These are phyloP conservation scores for Hyaloscypha variabilis DNA, from an alignment of 495 filamentous ascomycete species.

Conservation along the genomic window DNA sequence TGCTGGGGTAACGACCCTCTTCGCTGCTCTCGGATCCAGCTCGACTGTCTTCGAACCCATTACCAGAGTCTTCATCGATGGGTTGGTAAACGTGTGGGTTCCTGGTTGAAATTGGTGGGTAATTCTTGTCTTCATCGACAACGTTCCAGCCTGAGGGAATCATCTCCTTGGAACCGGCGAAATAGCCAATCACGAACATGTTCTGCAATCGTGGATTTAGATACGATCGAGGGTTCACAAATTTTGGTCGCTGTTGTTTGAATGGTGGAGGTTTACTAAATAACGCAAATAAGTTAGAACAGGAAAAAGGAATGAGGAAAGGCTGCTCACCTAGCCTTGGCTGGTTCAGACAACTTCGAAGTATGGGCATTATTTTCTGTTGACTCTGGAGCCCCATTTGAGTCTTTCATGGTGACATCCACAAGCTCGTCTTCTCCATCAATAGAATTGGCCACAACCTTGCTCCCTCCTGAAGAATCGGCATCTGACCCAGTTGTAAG, in stretches of 20 bases:
- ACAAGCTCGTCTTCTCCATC: conserved; percentile 91
- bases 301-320: neutral
- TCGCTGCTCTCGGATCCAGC: conserved; percentile 35
- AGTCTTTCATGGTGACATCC: conserved; percentile 81
- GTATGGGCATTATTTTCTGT: neutral
- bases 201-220: conserved; percentile 57
- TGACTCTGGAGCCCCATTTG: neutral
- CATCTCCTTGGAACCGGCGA: conserved; percentile 50
- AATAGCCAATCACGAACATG: conserved; percentile 71
- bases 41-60: conserved; percentile 33
- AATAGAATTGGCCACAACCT: conserved; percentile 73
- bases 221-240: conserved; percentile 21
- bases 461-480: conserved; percentile 67
- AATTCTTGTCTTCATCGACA: conserved; percentile 56
- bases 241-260: conserved; percentile 27
- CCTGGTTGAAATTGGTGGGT: conserved; percentile 60
- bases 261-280: conserved; percentile 14
- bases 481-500: conserved; percentile 74
- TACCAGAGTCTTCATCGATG: conserved; percentile 26
- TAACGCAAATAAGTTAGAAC: neutral
- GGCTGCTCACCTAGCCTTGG: neutral
- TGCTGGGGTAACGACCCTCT: conserved; percentile 6
- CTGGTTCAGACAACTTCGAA: conserved; percentile 4
- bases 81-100: conserved; percentile 35
- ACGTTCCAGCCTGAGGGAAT: conserved; percentile 68